Evolutionary conservation across 176 grass and related monocot genomes (phyloP), one percentile per base, ranked within the genome.

Genomic region (Cenchrus purpureus): DNA sequence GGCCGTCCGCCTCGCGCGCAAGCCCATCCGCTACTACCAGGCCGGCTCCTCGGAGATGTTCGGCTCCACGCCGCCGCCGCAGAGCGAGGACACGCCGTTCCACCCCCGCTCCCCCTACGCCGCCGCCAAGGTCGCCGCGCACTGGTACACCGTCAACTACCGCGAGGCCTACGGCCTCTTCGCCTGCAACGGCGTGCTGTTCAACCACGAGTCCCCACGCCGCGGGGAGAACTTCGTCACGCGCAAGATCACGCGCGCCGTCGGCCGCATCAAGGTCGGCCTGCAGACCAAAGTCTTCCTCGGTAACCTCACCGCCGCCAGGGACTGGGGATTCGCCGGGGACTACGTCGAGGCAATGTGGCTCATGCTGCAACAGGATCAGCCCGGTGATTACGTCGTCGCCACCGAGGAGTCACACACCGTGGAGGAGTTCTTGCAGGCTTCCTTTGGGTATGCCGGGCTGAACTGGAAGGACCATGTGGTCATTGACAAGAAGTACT

Each of bases 141-240:
- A 99, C 84, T 99, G 97, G 97, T 99, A 99, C 90, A 99, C 97
- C 76, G 97, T 99, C 50, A 99, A 96, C 88, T 99, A 99, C 83
- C 94, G 93, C 32, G 97, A 99, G 89, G 97, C 97, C 0, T 99
- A 99, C 65, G 90, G 87, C 9, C 76, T 99, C 61, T 99, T 96
- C 70, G 90, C 97, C 37, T 99, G 97, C 89, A 96, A 96, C 67
- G 93, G 97, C n/a, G 90, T 99, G 70, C 97, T 99, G 75, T 99
- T 99, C 93, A 99, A 99, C 87, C 93, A 99, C 56, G 97, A 99
- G 93, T 96, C 93, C 2, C 97, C 97, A 0, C 91, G 97, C 55
- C 93, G 97, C 7, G 97, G 97, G 1, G 93, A 99, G 93, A 99
- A 99, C 93, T 99, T 99, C 70, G 97, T 99, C 72, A 99, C 97